A percentile compares a stretch with the other conserved stretches of the same genome.
Evolutionary conservation across 495 filamentous ascomycete genomes (phyloP).

Genomic region (Friedmanniomyces simplex): DNA sequence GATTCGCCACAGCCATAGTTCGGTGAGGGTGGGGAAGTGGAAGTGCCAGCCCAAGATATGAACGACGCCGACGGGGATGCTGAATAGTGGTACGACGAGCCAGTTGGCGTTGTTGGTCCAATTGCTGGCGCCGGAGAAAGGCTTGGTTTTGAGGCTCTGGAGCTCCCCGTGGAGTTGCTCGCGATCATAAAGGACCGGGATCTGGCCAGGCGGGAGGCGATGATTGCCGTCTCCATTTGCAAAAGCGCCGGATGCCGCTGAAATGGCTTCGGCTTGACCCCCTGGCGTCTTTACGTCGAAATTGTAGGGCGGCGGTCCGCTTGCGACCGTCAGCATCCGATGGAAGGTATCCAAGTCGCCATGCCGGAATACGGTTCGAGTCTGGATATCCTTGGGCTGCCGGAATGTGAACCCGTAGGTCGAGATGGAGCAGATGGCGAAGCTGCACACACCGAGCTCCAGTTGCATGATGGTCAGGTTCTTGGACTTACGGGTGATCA

Average conservation of each 20-base stretch:
- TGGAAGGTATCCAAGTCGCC: neutral
- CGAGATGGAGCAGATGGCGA: neutral
- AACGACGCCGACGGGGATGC: neutral
- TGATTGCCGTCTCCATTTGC: too few species aligned
- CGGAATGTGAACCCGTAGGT: slow-evolving; percentile 1
- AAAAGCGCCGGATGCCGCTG: too few species aligned
- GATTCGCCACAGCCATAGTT: slow-evolving; percentile 6
- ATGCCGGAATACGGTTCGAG: neutral
- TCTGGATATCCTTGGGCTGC: slow-evolving; percentile 4
- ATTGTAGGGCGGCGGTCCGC: too few species aligned
- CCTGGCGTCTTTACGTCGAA: too few species aligned
- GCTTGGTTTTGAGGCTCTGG: neutral
- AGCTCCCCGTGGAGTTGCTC: too few species aligned
- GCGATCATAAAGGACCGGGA: too few species aligned
- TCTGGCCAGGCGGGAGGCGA: too few species aligned
- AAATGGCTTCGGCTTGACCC: too few species aligned
- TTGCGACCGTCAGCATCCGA: neutral
- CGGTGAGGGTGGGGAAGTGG: slow-evolving; percentile 5
- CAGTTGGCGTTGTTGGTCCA: neutral
- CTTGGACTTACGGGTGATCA: neutral
- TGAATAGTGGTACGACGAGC: neutral
- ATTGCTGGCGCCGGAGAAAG: neutral
- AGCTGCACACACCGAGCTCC: neutral
- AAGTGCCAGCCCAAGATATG: slow-evolving; percentile 6
- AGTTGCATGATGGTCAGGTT: slow-evolving; percentile 2